Evolutionary conservation across 208 protist species (phyloP).

Genomic region (Naegleria fowleri): DNA sequence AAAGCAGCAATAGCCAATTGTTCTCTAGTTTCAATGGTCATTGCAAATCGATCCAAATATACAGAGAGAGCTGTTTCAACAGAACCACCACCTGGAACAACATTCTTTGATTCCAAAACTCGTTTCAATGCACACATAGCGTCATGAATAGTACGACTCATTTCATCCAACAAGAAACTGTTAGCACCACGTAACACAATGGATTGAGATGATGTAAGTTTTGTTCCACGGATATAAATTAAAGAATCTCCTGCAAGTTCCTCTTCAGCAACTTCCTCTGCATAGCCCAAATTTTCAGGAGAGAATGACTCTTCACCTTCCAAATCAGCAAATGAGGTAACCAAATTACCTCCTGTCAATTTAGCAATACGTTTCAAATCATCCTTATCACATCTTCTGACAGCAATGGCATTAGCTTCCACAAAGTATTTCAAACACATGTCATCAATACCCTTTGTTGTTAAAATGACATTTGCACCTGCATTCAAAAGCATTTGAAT

Average conservation of each 20-base stretch:
- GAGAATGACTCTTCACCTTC: conserved; percentile 96
- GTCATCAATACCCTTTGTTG: conserved; percentile 98
- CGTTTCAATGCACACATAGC: conserved; percentile 96
- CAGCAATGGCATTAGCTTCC: conserved; percentile 89
- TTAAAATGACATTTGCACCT: conserved; percentile 98
- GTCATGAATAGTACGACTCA: conserved; percentile 97
- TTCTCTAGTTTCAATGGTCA: conserved; percentile 89
- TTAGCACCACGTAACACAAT: conserved; percentile 98
- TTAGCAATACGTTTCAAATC: conserved; percentile 95
- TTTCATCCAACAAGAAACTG: conserved; percentile 92
- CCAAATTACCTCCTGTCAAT: conserved; percentile 84
- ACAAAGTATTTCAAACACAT: conserved; percentile 98
- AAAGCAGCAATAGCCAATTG: conserved; percentile 98
- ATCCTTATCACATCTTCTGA: conserved; percentile 86
- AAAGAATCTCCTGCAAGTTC: conserved; percentile 79
- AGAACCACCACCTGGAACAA: conserved; percentile 96
- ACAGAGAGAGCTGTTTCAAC: conserved; percentile 97
- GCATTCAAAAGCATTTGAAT: conserved; percentile 94
- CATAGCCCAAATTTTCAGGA: conserved; percentile 74
- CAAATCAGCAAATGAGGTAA: conserved; percentile 89
- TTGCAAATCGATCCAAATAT: conserved; percentile 95
- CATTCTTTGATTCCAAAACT: conserved; percentile 88
- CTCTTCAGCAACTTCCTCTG: conserved; percentile 28
- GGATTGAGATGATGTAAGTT: conserved; percentile 72
- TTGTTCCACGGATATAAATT: conserved; percentile 81